phyloP scores from a whole-genome alignment of 306 rosid genomes.

The Lablab purpureus region DNA sequence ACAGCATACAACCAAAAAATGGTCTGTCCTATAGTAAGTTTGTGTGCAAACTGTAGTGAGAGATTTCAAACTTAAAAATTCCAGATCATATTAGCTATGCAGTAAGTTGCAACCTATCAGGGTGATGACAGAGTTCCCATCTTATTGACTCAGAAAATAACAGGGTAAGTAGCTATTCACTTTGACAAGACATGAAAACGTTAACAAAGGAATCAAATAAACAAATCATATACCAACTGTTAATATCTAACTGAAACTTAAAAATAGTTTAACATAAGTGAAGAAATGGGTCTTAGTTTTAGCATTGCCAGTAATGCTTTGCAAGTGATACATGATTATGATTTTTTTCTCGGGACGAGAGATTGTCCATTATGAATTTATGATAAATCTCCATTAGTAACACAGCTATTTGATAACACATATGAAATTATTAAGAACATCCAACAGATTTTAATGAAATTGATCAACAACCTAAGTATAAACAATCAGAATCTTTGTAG shows the following conservation, averaged over 20 bases:
- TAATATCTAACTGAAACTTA: conserved; percentile 2
- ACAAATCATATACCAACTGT: background rate
- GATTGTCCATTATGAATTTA: conserved; percentile 24
- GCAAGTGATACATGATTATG: conserved; percentile 7
- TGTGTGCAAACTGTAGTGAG: background rate
- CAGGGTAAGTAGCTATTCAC: background rate
- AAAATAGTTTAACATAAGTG: background rate
- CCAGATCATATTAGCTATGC: conserved; percentile 9
- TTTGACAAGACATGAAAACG: conserved; percentile 15
- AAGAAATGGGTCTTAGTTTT: background rate
- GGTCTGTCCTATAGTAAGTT: background rate
- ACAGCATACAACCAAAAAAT: conserved; percentile 1
- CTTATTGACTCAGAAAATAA: conserved; percentile 1
- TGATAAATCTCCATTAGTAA: conserved; percentile 4
- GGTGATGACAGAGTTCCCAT: background rate
- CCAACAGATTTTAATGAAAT: conserved; percentile 13
- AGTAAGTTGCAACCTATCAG: background rate
- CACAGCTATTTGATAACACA: background rate
- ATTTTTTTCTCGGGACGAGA: background rate
- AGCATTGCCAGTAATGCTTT: background rate
- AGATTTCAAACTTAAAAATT: conserved; percentile 21
- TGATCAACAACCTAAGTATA: background rate
- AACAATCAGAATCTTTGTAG: background rate
- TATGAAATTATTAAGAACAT: background rate
- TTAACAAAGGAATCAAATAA: background rate